Base-by-base conservation (phyloP, 2,329 filamentous ascomycete genomes). In the Trichoderma sp. region DNA sequence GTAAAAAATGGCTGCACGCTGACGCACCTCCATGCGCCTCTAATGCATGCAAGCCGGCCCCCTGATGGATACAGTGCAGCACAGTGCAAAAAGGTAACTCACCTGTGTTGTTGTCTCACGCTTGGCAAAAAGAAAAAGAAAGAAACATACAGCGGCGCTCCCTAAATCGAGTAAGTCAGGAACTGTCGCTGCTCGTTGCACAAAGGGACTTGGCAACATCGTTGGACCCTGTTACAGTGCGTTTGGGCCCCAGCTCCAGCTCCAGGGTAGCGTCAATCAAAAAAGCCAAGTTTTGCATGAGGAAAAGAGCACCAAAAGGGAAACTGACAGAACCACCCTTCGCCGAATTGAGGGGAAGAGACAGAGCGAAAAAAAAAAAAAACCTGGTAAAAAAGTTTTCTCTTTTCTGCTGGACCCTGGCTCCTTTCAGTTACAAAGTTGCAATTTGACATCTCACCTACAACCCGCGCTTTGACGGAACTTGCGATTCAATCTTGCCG, bases 21-120 rank as follows among this genome's bases (percentile, higher is more conserved):
- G 59, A 63, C 59, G 59, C 59, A 63, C 50, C 50, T 24, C 48
- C 19, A 63, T 63, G 59, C 50, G 59, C 59, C 59, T 55, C 59
- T 63, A 63, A 63, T 55, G 59, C 59, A 47, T 39, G 56, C 39
- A 54, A 44, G 39, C 58, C 30, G 24, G 48, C 59, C 47, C 34
- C 59, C 59, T 39, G 55, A 50, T 30, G 34, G 41, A 55, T 28
- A 34, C 7, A 15, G 34, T 43, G 9, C n/a, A 7, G 30, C 9
- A 9, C 30, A 30, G 30, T 30, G 9, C 30, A 9, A 9, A 2
- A 9, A 2, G 2, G 30, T 9, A 30, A 24, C 21, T 24, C 21
- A 24, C 21, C 5, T 47, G n/a, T 14, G 15, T 44, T 14, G 3
- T 17, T 21, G 34, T 39, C 52, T 55, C 52, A 43, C 6, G 19